phyloP scores from a whole-genome alignment of 2,329 filamentous ascomycete genomes.

The Pyricularia sp. region DNA sequence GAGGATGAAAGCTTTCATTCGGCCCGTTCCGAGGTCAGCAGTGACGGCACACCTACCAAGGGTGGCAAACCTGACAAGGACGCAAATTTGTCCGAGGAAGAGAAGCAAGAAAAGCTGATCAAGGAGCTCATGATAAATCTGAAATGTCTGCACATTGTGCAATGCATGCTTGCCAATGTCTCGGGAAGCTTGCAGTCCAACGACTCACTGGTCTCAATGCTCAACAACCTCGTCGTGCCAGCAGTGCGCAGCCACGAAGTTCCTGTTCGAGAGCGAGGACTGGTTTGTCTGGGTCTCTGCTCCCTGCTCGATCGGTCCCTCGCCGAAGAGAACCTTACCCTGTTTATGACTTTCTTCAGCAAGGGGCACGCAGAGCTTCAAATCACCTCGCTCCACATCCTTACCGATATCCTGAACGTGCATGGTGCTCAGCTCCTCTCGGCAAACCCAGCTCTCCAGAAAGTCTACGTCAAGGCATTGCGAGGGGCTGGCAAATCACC shows the following conservation, averaged over 20 bases:
- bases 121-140: slow-evolving; percentile 93
- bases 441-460: slow-evolving; percentile 56
- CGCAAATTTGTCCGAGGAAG: slow-evolving; percentile 41
- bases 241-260: slow-evolving; percentile 89
- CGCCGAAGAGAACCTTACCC: slow-evolving; percentile 77
- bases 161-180: slow-evolving; percentile 94
- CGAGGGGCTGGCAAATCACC: slow-evolving; percentile 56
- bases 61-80: slow-evolving; percentile 20
- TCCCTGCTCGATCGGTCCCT: slow-evolving; percentile 84
- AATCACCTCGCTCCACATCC: slow-evolving; percentile 78
- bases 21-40: slow-evolving; percentile 71
- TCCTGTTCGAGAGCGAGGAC: slow-evolving; percentile 77
- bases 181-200: slow-evolving; percentile 79
- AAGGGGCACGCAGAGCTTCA: slow-evolving; percentile 86
- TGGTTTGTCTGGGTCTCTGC: slow-evolving; percentile 81
- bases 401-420: slow-evolving; percentile 84
- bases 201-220: slow-evolving; percentile 85
- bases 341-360: slow-evolving; percentile 92
- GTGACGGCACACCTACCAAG: slow-evolving; percentile 43
- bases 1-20: slow-evolving; percentile 84
- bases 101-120: slow-evolving; percentile 61
- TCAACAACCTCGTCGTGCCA: slow-evolving; percentile 92
- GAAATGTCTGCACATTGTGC: slow-evolving; percentile 93
- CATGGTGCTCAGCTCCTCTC: slow-evolving; percentile 69
- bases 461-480: slow-evolving; percentile 74